Evolutionary conservation across 2,329 filamentous ascomycete genomes (phyloP).

Genomic region (Monilinia polystroma): DNA sequence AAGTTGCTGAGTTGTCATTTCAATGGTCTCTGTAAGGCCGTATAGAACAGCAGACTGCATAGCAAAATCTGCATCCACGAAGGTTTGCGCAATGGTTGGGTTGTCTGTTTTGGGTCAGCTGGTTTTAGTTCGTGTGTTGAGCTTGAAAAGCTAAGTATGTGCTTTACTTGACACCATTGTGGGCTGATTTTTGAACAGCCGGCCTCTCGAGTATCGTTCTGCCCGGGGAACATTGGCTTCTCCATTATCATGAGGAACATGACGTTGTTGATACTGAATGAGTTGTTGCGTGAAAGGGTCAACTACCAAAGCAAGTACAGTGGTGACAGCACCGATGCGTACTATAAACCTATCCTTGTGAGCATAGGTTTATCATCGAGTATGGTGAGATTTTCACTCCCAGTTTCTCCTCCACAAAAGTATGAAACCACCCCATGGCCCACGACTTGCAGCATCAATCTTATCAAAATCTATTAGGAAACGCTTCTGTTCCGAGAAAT

Average conservation of each 20-base stretch:
- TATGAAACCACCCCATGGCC: slow-evolving; percentile 14
- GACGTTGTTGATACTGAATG: slow-evolving; percentile 7
- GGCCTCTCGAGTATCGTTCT: slow-evolving; percentile 9
- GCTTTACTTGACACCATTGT: slow-evolving; percentile 3
- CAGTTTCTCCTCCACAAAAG: slow-evolving; percentile 13
- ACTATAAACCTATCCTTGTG: slow-evolving; percentile 9
- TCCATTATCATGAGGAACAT: not conserved
- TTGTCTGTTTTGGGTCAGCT: slow-evolving; percentile 3
- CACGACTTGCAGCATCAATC: slow-evolving; percentile 12
- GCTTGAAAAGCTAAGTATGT: not conserved
- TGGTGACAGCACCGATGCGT: slow-evolving; percentile 9
- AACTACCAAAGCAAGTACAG: slow-evolving; percentile 8
- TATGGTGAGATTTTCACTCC: not conserved
- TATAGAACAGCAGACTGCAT: slow-evolving; percentile 14
- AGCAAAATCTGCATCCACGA: slow-evolving; percentile 3
- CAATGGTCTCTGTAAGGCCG: slow-evolving; percentile 1
- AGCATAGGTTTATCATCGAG: not conserved
- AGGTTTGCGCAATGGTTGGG: not conserved
- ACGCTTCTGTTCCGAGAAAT: slow-evolving; percentile 3
- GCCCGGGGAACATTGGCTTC: not conserved
- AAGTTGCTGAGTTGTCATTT: slow-evolving; percentile 9
- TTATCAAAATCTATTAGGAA: slow-evolving; percentile 11
- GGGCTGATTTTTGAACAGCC: not conserved
- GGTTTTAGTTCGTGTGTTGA: not conserved
- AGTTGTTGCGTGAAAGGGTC: slow-evolving; percentile 17